A percentile compares a stretch with the other conserved stretches of the same genome.
These are phyloP conservation scores for Trypethelium eluteriae DNA, from an alignment of 495 filamentous ascomycete species.

Conservation along the genomic window DNA sequence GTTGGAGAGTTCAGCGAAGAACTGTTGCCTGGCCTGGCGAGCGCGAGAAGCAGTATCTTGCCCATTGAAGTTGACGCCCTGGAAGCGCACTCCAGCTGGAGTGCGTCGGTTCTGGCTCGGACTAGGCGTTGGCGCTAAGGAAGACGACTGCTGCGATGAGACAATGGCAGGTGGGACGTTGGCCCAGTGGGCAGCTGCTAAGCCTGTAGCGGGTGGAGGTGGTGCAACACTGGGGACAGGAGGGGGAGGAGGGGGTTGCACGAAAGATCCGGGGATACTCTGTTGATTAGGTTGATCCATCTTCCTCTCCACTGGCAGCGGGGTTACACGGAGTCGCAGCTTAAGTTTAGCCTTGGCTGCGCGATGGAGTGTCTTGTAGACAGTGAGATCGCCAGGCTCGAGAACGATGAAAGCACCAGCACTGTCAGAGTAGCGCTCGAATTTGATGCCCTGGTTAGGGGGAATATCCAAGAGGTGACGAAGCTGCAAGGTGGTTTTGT, in stretches of 20 bases:
- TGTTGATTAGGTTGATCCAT: conserved; percentile 17
- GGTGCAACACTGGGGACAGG: neutral
- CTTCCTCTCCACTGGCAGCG: conserved; percentile 11
- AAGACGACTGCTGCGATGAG: conserved; percentile 21
- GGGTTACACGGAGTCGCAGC: conserved; percentile 64
- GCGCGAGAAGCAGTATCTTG: conserved; percentile 23
- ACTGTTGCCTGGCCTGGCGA: conserved; percentile 19
- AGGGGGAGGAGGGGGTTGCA: conserved; percentile 9
- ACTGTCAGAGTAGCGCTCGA: conserved; percentile 96
- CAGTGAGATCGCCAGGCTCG: conserved; percentile 64
- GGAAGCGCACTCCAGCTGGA: neutral
- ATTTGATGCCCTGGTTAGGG: conserved; percentile 56
- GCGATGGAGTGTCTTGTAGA: conserved; percentile 95
- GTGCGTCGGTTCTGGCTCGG: neutral
- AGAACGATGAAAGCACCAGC: conserved; percentile 71
- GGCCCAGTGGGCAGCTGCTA: neutral
- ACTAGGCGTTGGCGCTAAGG: neutral
- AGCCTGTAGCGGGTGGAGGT: neutral
- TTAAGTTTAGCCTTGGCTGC: conserved; percentile 98
- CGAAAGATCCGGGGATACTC: conserved; percentile 6
- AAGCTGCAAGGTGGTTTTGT: conserved; percentile 48
- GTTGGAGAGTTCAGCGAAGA: conserved; percentile 38
- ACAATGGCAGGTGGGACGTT: conserved; percentile 22
- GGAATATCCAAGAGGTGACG: conserved; percentile 64
- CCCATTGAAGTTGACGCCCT: conserved; percentile 17